Percentiles rank a stretch among this genome's conserved stretches.
Conservation (phyloP, 1,284 basidiomycete genomes). For the Farysia itapuensis region DNA sequence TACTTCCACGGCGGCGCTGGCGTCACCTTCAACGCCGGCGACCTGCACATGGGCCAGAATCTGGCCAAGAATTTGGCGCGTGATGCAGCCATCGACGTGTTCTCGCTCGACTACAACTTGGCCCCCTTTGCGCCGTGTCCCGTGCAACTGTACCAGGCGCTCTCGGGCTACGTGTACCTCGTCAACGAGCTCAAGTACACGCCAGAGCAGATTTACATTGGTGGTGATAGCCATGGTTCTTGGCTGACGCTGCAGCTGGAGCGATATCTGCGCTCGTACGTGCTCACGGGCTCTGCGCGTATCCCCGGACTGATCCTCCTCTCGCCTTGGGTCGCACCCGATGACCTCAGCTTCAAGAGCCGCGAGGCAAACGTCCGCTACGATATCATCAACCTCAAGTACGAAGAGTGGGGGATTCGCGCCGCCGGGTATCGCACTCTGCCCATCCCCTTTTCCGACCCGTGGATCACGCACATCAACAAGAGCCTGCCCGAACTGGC, state of each 20-base stretch:
- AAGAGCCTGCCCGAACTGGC: conserved; percentile 20
- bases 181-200: conserved; percentile 45
- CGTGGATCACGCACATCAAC: conserved; percentile 38
- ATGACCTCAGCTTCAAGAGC: conserved; percentile 32
- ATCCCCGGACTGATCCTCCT: conserved; percentile 43
- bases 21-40: conserved; percentile 54
- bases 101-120: conserved; percentile 57
- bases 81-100: conserved; percentile 43
- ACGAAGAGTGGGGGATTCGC: conserved; percentile 45
- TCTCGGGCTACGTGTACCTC: conserved; percentile 51
- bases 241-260: conserved; percentile 49
- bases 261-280: conserved; percentile 44
- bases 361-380: conserved; percentile 26
- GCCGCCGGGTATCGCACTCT: conserved; percentile 20
- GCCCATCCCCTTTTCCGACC: conserved; percentile 17
- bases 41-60: conserved; percentile 51
- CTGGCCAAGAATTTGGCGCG: conserved; percentile 45
- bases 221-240: conserved; percentile 52
- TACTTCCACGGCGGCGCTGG: conserved; percentile 58
- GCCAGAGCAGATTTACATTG: conserved; percentile 52
- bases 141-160: conserved; percentile 45
- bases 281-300: conserved; percentile 11
- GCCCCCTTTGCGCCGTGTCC: conserved; percentile 50
- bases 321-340: conserved; percentile 39
- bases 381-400: conserved; percentile 43